phyloP scores from a whole-genome alignment of 306 rosid species.

The Myrica gale region DNA sequence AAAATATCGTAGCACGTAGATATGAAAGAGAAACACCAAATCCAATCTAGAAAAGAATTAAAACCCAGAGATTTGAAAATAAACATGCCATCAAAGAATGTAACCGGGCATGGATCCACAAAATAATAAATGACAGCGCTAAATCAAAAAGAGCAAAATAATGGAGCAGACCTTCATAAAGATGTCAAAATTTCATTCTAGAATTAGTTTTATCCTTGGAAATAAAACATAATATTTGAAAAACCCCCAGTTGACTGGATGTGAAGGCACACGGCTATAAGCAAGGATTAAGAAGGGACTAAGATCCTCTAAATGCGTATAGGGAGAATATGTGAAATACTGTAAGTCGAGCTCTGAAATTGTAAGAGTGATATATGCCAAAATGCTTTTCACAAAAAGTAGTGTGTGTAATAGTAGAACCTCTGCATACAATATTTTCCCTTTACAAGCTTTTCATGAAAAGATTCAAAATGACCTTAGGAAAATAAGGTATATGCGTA shows the following conservation, averaged over 20 bases:
- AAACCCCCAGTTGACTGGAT: neutral
- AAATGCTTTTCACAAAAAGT: neutral
- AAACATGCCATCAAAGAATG: neutral
- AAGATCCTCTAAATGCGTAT: neutral
- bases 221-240: too few relatives aligned
- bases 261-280: neutral
- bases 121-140: neutral
- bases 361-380: neutral
- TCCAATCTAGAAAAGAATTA: neutral
- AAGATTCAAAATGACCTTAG: neutral
- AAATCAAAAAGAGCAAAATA: neutral
- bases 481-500: slow-evolving; percentile 14
- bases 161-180: neutral
- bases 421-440: slow-evolving; percentile 3
- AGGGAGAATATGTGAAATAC: slow-evolving; percentile 12
- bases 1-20: neutral
- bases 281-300: too few relatives aligned
- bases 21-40: neutral
- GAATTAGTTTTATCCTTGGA: too few relatives aligned
- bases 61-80: neutral
- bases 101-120: neutral
- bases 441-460: slow-evolving; percentile 7
- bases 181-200: neutral
- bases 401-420: neutral
- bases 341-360: too few relatives aligned